Base-by-base conservation (phyloP, 2,329 filamentous ascomycete species). In the Acarospora socialis region DNA sequence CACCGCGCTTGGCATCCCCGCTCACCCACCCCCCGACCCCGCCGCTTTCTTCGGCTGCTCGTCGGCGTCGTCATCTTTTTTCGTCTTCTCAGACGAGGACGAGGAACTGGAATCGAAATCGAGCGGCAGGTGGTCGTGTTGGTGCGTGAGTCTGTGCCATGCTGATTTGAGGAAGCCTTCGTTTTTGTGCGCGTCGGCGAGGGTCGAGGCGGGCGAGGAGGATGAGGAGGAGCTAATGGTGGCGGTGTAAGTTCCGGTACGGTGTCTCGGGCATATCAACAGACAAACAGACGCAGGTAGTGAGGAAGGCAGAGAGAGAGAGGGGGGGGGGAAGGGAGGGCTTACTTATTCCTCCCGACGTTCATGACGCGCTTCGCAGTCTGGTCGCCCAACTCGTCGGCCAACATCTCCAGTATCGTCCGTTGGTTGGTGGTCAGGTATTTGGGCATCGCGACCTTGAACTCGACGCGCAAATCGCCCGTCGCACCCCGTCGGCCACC, bases 361-460 rank as follows among this genome's bases (percentile, higher is more conserved):
- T 92, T 87, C 84, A 98, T 95, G 35, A 92, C 73, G 27, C 90
- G 70, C 61, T 82, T 90, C 20, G 90, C 90, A 17, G 73, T 82
- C 63, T 86, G 84, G 57, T 98, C 90, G 22, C 72, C 77, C 74
- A 98, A 79, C 61, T 98, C 90, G 47, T 98, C 86, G 5, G 90
- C 90, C 42, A 98, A 71, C 73, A 95, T 87, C 61, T 98, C 90
- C 26, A 92, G 61, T 37, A 98, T 80, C 1, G 82, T 92, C 33
- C 90, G 71, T 62, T 98, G 86, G 59, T 93, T 95, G 27, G 79
- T 71, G 33, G 71, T 83, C 42, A 98, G 66, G 49, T 87, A 94
- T 60, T 93, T 95, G 27, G 90, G 90, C 82, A 95, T 93, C 33
- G 71, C 64, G 27, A 98, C 81, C 54, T 83, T 83, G 68, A 93